Evolutionary conservation across 768 basidiomycete species (phyloP).

Genomic region (Russula virescens): DNA sequence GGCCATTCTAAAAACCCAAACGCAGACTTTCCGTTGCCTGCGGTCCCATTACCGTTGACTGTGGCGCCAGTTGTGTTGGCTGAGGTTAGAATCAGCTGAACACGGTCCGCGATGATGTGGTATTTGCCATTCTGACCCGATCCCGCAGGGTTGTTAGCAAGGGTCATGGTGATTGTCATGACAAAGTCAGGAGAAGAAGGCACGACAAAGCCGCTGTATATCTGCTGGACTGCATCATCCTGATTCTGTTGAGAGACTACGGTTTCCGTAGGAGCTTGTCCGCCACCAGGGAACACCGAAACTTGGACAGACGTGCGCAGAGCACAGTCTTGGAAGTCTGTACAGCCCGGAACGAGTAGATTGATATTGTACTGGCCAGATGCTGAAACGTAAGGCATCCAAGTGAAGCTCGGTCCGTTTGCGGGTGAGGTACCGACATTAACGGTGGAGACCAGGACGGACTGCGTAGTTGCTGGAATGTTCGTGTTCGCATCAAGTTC

Average conservation of each 20-base stretch:
- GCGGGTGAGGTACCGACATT: conserved; percentile 55
- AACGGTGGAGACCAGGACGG: conserved; percentile 64
- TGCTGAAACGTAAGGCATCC: conserved; percentile 89
- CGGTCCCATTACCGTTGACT: conserved; percentile 33
- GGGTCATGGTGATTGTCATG: conserved; percentile 66
- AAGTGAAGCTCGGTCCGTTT: conserved; percentile 75
- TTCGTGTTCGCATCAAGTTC: conserved; percentile 56
- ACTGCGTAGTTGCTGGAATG: conserved; percentile 76
- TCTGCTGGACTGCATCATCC: conserved; percentile 49
- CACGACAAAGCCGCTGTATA: conserved; percentile 84
- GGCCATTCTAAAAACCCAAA: conserved; percentile 94
- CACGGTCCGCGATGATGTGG: conserved; percentile 77
- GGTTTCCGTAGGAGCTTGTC: conserved; percentile 57
- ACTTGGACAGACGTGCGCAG: conserved; percentile 77
- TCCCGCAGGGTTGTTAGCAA: conserved; percentile 61
- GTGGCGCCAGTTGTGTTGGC: conserved; percentile 36
- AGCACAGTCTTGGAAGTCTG: conserved; percentile 70
- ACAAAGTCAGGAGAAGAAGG: conserved; percentile 67
- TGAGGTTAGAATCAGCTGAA: conserved; percentile 73
- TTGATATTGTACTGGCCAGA: conserved; percentile 82
- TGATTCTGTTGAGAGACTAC: conserved; percentile 68
- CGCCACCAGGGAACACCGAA: conserved; percentile 72
- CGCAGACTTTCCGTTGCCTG: conserved; percentile 38
- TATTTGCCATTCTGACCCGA: conserved; percentile 61
- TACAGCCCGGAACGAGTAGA: conserved; percentile 84